Conservation (phyloP, 352 stramenopile genomes). For the Globisporangium camurandrum region DNA sequence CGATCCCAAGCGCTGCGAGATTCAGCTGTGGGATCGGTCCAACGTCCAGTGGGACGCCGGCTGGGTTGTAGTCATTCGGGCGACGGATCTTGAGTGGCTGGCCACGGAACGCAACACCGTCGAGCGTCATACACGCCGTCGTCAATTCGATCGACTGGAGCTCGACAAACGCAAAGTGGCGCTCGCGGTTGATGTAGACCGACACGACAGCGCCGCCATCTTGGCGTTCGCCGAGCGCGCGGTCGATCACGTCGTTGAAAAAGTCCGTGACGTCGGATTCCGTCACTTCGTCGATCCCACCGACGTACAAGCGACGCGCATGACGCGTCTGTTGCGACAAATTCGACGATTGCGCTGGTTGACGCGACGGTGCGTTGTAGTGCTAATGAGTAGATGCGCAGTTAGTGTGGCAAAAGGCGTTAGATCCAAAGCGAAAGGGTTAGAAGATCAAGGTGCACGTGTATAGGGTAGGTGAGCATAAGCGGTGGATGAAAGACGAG, state of each 20-base stretch:
- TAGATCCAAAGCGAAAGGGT: too few relatives aligned
- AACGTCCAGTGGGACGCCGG: conserved; percentile 77
- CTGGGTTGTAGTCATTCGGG: conserved; percentile 97
- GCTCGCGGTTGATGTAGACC: conserved; percentile 95
- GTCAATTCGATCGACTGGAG: conserved; percentile 95
- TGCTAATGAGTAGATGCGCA: too few relatives aligned
- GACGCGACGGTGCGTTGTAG: too few relatives aligned
- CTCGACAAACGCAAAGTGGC: conserved; percentile 97
- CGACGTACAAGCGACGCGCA: conserved; percentile 95
- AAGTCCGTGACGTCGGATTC: conserved; percentile 86
- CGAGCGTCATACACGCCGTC: conserved; percentile 93
- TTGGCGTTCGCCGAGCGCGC: conserved; percentile 65
- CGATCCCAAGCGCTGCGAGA: conserved; percentile 89
- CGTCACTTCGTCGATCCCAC: conserved; percentile 81
- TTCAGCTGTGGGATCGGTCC: conserved; percentile 87
- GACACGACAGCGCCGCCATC: conserved; percentile 74
- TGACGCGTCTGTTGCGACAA: conserved; percentile 95
- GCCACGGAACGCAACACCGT: conserved; percentile 93
- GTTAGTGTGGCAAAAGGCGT: too few relatives aligned
- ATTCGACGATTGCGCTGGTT: too few relatives aligned
- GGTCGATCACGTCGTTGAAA: conserved; percentile 90
- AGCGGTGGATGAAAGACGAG: too few relatives aligned
- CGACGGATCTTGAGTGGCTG: conserved; percentile 94
- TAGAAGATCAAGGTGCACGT: too few relatives aligned
- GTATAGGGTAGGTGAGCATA: too few relatives aligned